phyloP scores from a whole-genome alignment of 2,329 filamentous ascomycete species.

The Xylaria sp. region DNA sequence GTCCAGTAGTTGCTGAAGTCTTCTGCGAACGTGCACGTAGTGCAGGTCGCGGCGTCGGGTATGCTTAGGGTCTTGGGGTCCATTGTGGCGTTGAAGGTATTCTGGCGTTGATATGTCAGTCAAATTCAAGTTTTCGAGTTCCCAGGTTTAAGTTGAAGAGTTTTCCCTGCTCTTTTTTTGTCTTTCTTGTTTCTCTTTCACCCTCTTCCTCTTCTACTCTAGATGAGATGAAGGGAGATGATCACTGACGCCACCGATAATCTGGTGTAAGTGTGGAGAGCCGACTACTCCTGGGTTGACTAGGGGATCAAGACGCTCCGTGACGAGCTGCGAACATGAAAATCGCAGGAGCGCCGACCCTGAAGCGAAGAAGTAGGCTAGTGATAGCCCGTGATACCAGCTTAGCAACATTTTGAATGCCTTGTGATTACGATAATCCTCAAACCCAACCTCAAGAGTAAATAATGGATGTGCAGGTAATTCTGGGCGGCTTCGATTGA shows the following conservation, averaged over 20 bases:
- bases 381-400: conserved; percentile 21
- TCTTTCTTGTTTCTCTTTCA: too few species aligned
- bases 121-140: not conserved
- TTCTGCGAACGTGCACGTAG: conserved; percentile 55
- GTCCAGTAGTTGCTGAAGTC: conserved; percentile 57
- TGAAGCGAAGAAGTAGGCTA: conserved; percentile 3
- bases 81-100: conserved; percentile 50
- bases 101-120: conserved; percentile 30
- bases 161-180: too few species aligned
- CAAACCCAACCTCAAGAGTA: not conserved
- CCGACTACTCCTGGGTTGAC: conserved; percentile 42
- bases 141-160: too few species aligned
- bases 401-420: conserved; percentile 16
- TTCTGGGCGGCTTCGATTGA: not conserved
- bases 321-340: conserved; percentile 43
- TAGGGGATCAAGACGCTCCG: conserved; percentile 42
- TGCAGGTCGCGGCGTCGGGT: conserved; percentile 51
- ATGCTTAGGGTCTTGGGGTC: conserved; percentile 42
- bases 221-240: not conserved
- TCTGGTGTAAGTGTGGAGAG: conserved; percentile 44
- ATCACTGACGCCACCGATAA: conserved; percentile 43
- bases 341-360: conserved; percentile 38
- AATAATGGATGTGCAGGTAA: not conserved
- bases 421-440: not conserved
- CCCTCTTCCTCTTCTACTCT: not conserved